phyloP scores from a whole-genome alignment of 768 basidiomycete genomes.

The Auriculariales sp. region DNA sequence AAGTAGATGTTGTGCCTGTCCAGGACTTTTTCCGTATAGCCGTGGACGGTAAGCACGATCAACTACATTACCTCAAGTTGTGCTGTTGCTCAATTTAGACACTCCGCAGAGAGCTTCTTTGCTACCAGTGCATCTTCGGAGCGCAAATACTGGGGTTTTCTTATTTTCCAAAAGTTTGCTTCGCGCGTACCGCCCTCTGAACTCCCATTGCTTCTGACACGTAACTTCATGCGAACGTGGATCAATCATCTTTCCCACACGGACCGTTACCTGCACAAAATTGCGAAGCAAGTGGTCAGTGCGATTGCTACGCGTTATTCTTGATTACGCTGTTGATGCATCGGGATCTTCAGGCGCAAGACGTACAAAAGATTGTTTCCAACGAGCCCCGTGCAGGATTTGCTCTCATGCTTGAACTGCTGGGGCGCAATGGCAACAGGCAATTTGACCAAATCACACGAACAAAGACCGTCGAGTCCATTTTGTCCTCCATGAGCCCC shows the following conservation, averaged over 20 bases:
- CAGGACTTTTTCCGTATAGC: conserved; percentile 84
- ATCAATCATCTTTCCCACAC: conserved; percentile 85
- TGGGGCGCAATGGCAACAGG: conserved; percentile 66
- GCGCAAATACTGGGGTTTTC: conserved; percentile 94
- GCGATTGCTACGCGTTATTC: not conserved
- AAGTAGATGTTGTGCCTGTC: conserved; percentile 42
- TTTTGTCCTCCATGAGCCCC: conserved; percentile 57
- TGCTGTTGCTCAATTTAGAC: not conserved
- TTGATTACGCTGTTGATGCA: not conserved
- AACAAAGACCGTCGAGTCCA: conserved; percentile 82
- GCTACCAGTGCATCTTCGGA: conserved; percentile 69
- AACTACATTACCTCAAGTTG: not conserved
- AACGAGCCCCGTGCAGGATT: conserved; percentile 70
- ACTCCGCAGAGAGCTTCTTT: conserved; percentile 63
- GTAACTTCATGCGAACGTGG: conserved; percentile 93
- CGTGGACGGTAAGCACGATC: conserved; percentile 77
- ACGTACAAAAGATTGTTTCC: conserved; percentile 62
- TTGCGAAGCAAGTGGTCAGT: conserved; percentile 68
- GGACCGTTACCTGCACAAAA: conserved; percentile 83
- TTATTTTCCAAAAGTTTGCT: conserved; percentile 70
- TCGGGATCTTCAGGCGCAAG: conserved; percentile 38
- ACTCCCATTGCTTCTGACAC: conserved; percentile 80
- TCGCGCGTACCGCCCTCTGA: conserved; percentile 46
- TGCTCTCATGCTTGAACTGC: conserved; percentile 70
- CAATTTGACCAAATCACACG: conserved; percentile 88